A percentile compares a stretch with the other conserved stretches of the same genome.
Evolutionary conservation across 1,139 yeast species (phyloP).

Genomic region (Scheffersomyces insectosa): DNA sequence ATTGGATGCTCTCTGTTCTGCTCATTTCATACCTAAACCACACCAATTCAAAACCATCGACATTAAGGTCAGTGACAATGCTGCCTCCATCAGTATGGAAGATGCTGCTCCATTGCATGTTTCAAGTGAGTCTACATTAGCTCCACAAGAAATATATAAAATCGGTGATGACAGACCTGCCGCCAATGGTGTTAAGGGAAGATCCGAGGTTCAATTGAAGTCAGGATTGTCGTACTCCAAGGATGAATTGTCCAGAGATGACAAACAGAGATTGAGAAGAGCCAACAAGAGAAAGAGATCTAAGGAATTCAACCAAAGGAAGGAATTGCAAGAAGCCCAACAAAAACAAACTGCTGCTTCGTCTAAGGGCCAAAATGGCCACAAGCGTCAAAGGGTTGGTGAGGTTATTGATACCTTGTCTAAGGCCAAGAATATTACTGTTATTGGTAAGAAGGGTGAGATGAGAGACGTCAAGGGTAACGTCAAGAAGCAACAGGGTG

Average conservation of each 20-base stretch:
- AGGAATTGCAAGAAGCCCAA: slow-evolving; percentile 25
- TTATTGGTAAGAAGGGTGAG: slow-evolving; percentile 77
- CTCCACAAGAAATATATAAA: slow-evolving; percentile 93
- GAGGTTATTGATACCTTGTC: slow-evolving; percentile 72
- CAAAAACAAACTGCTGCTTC: slow-evolving; percentile 21
- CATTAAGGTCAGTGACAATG: slow-evolving; percentile 59
- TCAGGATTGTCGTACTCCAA: slow-evolving; percentile 83
- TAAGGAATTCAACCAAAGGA: slow-evolving; percentile 47
- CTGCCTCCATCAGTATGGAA: slow-evolving; percentile 83
- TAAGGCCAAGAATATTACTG: slow-evolving; percentile 74
- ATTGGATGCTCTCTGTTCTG: slow-evolving; percentile 86
- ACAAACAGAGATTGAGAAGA: slow-evolving; percentile 83
- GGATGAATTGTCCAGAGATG: slow-evolving; percentile 82
- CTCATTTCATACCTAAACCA: slow-evolving; percentile 92
- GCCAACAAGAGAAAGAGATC: slow-evolving; percentile 81
- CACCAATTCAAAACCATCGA: slow-evolving; percentile 71
- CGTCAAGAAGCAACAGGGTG: slow-evolving; percentile 38
- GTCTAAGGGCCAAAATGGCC: slow-evolving; percentile 20
- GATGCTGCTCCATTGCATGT: slow-evolving; percentile 93
- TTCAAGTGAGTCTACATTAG: slow-evolving; percentile 73
- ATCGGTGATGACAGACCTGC: slow-evolving; percentile 52
- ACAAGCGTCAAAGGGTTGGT: slow-evolving; percentile 58
- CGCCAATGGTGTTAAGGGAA: slow-evolving; percentile 39
- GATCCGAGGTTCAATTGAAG: slow-evolving; percentile 65
- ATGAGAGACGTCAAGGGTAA: slow-evolving; percentile 75